These are phyloP conservation scores for Colletotrichum sp. DNA, from an alignment of 2,329 filamentous ascomycete species.

Conservation along the genomic window DNA sequence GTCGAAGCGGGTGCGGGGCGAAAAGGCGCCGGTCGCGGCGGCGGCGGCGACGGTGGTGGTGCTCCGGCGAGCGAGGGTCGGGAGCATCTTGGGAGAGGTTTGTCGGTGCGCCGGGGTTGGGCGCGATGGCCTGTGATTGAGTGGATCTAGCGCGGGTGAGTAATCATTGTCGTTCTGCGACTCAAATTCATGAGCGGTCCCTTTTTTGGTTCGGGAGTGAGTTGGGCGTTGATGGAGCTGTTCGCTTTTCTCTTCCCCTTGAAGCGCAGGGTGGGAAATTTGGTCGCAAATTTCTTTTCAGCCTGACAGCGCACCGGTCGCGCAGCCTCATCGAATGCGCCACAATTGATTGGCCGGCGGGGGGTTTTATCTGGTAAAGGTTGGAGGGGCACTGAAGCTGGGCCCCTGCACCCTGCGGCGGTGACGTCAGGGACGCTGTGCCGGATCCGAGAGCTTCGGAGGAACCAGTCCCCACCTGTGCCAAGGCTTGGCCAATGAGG, in stretches of 20 bases:
- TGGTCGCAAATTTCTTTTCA: neutral
- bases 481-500: slow-evolving; percentile 13
- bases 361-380: neutral
- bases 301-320: neutral
- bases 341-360: neutral
- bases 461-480: neutral
- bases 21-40: slow-evolving; percentile 55
- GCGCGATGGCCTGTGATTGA: neutral
- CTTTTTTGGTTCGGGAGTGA: neutral
- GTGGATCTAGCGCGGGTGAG: neutral
- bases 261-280: neutral
- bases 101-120: neutral
- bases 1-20: slow-evolving; percentile 76
- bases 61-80: slow-evolving; percentile 21
- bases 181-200: neutral
- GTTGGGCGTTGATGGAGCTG: neutral
- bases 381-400: neutral
- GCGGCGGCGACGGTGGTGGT: neutral
- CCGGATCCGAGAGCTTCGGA: neutral
- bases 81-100: neutral
- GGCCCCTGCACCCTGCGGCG: neutral
- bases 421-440: neutral
- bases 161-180: neutral
- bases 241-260: neutral
- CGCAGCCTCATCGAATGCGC: slow-evolving; percentile 2